Conservation (phyloP, 148 eudicot species). For the Rheum nobile region DNA sequence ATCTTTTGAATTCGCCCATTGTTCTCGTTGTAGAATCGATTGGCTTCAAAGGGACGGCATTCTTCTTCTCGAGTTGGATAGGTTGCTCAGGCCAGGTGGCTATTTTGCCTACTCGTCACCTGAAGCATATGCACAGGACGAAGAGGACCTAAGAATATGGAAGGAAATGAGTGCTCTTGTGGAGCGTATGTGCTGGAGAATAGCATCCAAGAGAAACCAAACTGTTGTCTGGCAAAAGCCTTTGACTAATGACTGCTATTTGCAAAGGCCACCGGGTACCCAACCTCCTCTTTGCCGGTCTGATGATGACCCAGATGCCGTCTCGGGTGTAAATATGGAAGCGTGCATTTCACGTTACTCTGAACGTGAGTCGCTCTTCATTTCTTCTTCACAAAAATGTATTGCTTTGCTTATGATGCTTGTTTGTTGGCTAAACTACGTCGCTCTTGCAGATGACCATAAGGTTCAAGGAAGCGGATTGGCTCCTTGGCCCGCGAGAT, state of each 20-base stretch:
- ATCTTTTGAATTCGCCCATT: constrained; percentile 94
- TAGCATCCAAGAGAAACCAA: constrained; percentile 83
- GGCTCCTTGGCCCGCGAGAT: constrained; percentile 94
- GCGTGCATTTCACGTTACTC: constrained; percentile 92
- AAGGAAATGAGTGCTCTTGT: constrained; percentile 95
- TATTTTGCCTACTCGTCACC: constrained; percentile 98
- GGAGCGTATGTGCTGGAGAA: constrained; percentile 96
- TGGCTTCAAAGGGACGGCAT: constrained; percentile 99
- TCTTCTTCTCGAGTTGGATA: constrained; percentile 88
- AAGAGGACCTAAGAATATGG: constrained; percentile 96
- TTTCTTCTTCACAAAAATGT: neutral
- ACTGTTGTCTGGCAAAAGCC: constrained; percentile 98
- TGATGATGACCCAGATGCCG: constrained; percentile 88
- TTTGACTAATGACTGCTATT: constrained; percentile 77
- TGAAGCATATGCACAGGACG: constrained; percentile 99
- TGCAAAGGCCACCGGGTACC: constrained; percentile 76
- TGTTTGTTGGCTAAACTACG: neutral
- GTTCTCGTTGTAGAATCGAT: constrained; percentile 98
- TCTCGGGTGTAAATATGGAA: constrained; percentile 76
- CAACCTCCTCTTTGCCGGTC: constrained; percentile 87
- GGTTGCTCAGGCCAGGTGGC: constrained; percentile 92
- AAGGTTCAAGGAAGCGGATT: constrained; percentile 69
- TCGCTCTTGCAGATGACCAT: constrained; percentile 67
- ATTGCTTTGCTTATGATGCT: neutral
- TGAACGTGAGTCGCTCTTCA: constrained; percentile 55